A percentile compares a stretch with the other conserved stretches of the same genome.
phyloP scores from a whole-genome alignment of 1,284 basidiomycete species.

The Pseudozyma tsukubaensis region DNA sequence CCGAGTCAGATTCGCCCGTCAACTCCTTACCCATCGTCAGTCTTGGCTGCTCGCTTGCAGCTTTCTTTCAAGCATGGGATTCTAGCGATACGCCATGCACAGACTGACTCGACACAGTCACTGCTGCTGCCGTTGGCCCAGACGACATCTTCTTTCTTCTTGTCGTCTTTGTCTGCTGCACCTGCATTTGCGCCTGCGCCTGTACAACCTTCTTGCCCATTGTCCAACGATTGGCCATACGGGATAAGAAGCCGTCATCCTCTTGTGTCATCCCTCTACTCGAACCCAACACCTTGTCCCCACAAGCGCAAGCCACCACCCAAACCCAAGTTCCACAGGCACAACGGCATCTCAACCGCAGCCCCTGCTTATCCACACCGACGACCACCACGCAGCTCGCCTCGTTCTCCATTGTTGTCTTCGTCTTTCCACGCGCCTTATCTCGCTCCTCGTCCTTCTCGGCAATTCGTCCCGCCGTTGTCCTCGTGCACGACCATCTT shows the following conservation, averaged over 20 bases:
- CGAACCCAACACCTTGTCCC: too few species aligned
- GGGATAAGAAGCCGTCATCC: too few species aligned
- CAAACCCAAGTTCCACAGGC: too few species aligned
- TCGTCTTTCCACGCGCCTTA: slow-evolving; percentile 5
- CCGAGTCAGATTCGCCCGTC: too few species aligned
- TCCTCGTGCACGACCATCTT: background rate
- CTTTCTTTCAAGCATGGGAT: background rate
- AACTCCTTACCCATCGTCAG: too few species aligned
- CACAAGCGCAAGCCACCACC: too few species aligned
- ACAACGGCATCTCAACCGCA: too few species aligned
- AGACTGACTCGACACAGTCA: background rate
- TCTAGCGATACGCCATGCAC: background rate
- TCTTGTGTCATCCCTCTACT: too few species aligned
- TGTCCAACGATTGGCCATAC: too few species aligned
- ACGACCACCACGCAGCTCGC: background rate
- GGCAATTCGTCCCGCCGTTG: slow-evolving; percentile 5
- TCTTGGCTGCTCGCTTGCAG: too few species aligned
- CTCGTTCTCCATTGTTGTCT: background rate
- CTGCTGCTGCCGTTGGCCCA: slow-evolving; percentile 1
- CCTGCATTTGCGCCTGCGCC: background rate
- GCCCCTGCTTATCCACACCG: too few species aligned
- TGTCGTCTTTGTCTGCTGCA: background rate
- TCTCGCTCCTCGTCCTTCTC: slow-evolving; percentile 29
- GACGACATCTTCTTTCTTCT: slow-evolving; percentile 5
- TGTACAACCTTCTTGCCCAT: background rate